Evolutionary conservation across 1,139 yeast genomes (phyloP), one percentile per base, ranked within the genome.

Genomic region (Pichia sp.): DNA sequence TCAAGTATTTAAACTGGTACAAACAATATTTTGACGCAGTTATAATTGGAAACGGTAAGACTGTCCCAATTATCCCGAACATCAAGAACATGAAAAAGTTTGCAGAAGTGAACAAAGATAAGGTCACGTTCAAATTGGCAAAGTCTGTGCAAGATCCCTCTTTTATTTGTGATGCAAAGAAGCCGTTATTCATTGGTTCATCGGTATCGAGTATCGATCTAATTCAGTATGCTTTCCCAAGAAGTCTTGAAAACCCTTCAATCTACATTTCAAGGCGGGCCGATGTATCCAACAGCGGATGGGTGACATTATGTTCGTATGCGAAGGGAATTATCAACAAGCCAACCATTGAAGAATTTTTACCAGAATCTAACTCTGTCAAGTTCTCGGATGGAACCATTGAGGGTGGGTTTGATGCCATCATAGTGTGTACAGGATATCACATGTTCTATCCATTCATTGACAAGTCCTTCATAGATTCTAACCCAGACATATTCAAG

Each of bases 141-240:
- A 58, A 58, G 40, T 47, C 59, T 3, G 41, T 58, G 25, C 52
- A 49, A 18, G 51, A 53, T 37, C 43, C 54, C 1, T 16, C 39
- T 9, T 53, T 53, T 30, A 36, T 58, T 6, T 61, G 73, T 2
- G 63, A 62, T 26, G 70, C 70, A 50, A 70, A 77, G 59, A 72
- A 71, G 30, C 75, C 76, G 1, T 63, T 79, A 50, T 69, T 78
- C 42, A 70, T 79, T 43, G 84, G 83, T 3, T 77, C 80, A 0
- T 72, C 79, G 36, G 69, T 79, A 43, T 74, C 79, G 57, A 74
- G 81, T 5, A 68, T 76, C 43, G 81, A 79, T 60, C 63, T 78
- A 12, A 65, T 77, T 19, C 82, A 79, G 58, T 78, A 79, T 52
- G 63, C 76, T 8, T 67, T 68, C 23, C 79, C 80, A 1, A 64